Conservation (phyloP, 345 rosid genomes). For the Aquilaria yunnanensis region DNA sequence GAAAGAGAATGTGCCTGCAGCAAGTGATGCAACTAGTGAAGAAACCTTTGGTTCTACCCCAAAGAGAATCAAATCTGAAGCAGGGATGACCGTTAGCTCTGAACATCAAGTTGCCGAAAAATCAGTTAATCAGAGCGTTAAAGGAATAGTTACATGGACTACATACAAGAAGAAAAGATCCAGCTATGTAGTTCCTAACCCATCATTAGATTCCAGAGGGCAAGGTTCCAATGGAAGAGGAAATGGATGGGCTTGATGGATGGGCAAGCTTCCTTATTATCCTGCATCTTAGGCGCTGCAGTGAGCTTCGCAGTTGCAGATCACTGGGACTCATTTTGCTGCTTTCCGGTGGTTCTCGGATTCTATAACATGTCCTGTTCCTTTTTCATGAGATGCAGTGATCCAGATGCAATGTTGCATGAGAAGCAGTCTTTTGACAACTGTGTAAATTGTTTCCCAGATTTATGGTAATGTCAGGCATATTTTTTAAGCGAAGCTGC, state of each 20-base stretch:
- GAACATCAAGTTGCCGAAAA: constrained; percentile 7
- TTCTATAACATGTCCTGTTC: no score
- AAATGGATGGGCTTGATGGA: constrained; percentile 26
- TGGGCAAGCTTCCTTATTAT: no score
- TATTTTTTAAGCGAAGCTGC: no score
- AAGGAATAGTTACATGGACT: constrained; percentile 60
- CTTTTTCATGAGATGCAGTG: no score
- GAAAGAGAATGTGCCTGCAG: constrained; percentile 28
- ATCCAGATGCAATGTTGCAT: no score
- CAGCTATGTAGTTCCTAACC: constrained; percentile 48
- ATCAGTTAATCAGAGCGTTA: constrained; percentile 27
- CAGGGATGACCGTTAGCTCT: constrained; percentile 2
- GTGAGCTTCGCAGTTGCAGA: no score
- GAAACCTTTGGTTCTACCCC: constrained; percentile 42
- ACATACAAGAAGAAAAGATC: constrained; percentile 86
- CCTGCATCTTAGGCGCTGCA: not conserved
- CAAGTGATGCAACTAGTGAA: constrained; percentile 68
- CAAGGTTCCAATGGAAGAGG: constrained; percentile 64
- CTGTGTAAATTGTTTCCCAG: no score
- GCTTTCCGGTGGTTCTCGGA: no score
- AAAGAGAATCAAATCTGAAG: constrained; percentile 26
- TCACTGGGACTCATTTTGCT: no score
- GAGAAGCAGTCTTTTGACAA: no score
- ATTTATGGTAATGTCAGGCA: no score
- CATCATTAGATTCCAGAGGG: constrained; percentile 75